Conservation (phyloP, 2,329 filamentous ascomycete genomes). For the Fusarium mundagurra region DNA sequence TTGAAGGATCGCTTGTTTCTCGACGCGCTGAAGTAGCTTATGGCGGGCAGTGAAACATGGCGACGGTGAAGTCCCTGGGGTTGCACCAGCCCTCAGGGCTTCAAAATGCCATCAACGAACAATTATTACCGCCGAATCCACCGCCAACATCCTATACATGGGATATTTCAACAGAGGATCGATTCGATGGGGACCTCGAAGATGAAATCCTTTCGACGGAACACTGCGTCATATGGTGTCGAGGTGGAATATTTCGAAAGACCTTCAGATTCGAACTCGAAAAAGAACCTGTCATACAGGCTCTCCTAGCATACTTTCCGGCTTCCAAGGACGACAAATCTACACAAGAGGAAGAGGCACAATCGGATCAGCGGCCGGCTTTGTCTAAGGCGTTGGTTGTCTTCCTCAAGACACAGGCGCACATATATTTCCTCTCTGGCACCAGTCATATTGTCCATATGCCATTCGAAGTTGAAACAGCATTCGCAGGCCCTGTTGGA, state of each 20-base stretch:
- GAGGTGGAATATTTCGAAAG: slow-evolving; percentile 84
- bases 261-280: slow-evolving; percentile 88
- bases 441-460: slow-evolving; percentile 90
- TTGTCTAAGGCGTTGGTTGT: slow-evolving; percentile 82
- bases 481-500: slow-evolving; percentile 83
- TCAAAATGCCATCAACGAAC: slow-evolving; percentile 83
- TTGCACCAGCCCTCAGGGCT: slow-evolving; percentile 88
- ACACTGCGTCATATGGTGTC: slow-evolving; percentile 86
- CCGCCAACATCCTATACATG: slow-evolving; percentile 76
- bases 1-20: not conserved
- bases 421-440: slow-evolving; percentile 90
- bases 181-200: slow-evolving; percentile 60
- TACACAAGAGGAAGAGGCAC: slow-evolving; percentile 7
- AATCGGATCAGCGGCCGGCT: slow-evolving; percentile 29
- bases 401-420: slow-evolving; percentile 90
- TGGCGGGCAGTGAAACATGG: slow-evolving; percentile 69
- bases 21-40: slow-evolving; percentile 35
- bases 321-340: slow-evolving; percentile 54
- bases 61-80: slow-evolving; percentile 88
- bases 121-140: slow-evolving; percentile 76
- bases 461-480: slow-evolving; percentile 92
- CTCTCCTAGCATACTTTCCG: slow-evolving; percentile 85
- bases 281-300: slow-evolving; percentile 86
- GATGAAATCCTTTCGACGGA: slow-evolving; percentile 85
- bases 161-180: slow-evolving; percentile 66